Base-by-base conservation (phyloP, 805 yeast genomes). In the Monosporozyma siamensis region DNA sequence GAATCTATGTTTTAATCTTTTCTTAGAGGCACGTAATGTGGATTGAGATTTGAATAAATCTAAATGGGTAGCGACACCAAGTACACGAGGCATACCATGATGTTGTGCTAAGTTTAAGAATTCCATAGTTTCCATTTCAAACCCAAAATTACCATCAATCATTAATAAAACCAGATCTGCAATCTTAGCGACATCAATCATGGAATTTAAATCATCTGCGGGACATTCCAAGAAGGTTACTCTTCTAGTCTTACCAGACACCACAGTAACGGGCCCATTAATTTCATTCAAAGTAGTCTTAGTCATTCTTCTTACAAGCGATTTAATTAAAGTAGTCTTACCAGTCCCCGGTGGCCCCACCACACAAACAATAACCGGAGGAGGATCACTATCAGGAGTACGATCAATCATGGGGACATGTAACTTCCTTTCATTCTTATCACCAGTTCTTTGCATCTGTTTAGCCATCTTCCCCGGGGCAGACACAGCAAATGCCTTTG, bases 261-360 rank as follows among this genome's bases (percentile, higher is more conserved):
- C 98, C 8, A 92, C 90, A 0, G 99, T 92, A 39, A 94, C 80
- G 12, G 99, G 97, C 7, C 99, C 99, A 54, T 85, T 85, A 42
- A 92, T 76, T 51, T 92, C 97, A 26, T 77, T 70, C 36, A 92
- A 64, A 0, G 92, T 76, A 23, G 94, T 86, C 63, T 92, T 92
- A 4, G 97, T 78, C 63, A 86, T 74, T 59, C 97, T 69, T 63
- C 90, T 75, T 5, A 92, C 87, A 43, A 92, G 68, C 6, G 97
- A 87, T 60, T 87, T 82, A 55, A 92, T 86, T 55, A 92, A 70
- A 0, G 97, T 90, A 12, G 97, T 78, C 59, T 92, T 92, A 50
- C 99, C 99, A 0, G 97, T 92, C 12, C 99, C 99, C 8, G 95
- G 95, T 10, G 99, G 99, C 0, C 99, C 99, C 10, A 92, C 96